Base-by-base conservation (phyloP, 805 yeast genomes). In the Zygosaccharomyces gambellarensis region DNA sequence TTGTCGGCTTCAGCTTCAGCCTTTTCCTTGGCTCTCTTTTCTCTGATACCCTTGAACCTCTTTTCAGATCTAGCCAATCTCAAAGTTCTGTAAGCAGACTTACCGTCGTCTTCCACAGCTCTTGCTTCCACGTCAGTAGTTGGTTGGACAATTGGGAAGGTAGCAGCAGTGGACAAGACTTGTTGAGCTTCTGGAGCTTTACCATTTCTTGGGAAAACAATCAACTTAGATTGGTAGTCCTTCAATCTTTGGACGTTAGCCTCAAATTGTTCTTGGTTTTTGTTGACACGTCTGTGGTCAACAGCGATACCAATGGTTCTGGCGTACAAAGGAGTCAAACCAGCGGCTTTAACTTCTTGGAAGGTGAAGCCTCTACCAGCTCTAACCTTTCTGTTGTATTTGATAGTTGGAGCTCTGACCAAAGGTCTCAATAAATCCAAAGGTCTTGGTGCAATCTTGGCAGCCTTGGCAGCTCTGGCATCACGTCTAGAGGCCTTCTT, bases 1-100 rank as follows among this genome's bases (percentile, higher is more conserved):
- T 90, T 90, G 71, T 90, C 97, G 79, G 95, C 96, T 81, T 90
- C 99, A 75, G 97, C 98, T 80, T 89, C 98, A 75, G 97, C 97
- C 81, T 82, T 82, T 65, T 90, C 97, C 73, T 75, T 83, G 71
- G 96, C 96, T 80, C 97, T 87, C 95, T 92, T 94, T 74, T 84
- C 98, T 80, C 95, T 90, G 79, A 82, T 80, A 82, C 99, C 99
- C 75, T 76, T 80, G 86, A 81, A 86, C 77, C 81, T 89, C 83
- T 92, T 89, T 69, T 87, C 87, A 65, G 95, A 84, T 82, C 94
- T 87, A 62, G 98, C 98, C 70, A 80, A 76, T 80, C 98, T 88
- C 74, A 94, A 87, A 69, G 97, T 90, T 76, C 85, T 82, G 95
- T 70, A 92, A 72, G 99, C 98, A 67, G 76, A 83, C 71, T 81